phyloP scores from a whole-genome alignment of 2,329 filamentous ascomycete genomes.

The Phialocephala subalpina region DNA sequence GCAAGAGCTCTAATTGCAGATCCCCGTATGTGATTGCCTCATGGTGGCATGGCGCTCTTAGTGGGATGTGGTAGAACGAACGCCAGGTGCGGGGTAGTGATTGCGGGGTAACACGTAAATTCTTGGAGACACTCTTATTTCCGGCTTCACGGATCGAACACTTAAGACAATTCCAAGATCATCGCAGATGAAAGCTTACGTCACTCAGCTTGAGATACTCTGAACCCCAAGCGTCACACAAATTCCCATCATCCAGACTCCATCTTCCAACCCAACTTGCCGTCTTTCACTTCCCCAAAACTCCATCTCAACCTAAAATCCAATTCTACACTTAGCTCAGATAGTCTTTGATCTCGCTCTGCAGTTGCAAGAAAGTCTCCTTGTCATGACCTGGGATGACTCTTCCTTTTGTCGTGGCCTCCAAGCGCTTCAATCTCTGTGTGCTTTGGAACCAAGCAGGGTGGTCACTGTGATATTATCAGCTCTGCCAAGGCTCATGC shows the following conservation, averaged over 20 bases:
- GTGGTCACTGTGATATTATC: conserved; percentile 39
- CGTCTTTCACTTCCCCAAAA: neutral
- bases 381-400: conserved; percentile 41
- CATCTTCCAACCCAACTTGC: neutral
- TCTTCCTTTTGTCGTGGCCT: conserved; percentile 40
- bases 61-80: neutral
- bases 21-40: neutral
- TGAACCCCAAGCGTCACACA: neutral
- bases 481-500: conserved; percentile 5
- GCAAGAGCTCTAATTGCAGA: neutral
- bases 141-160: neutral
- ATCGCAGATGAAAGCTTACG: neutral
- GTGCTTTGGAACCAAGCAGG: conserved; percentile 45
- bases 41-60: neutral
- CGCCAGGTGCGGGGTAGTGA: neutral
- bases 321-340: conserved; percentile 18
- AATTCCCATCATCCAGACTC: neutral
- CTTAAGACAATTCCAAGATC: neutral
- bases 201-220: neutral
- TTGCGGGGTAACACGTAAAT: conserved; percentile 1
- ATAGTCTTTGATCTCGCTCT: conserved; percentile 39
- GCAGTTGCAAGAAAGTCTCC: conserved; percentile 38
- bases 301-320: neutral
- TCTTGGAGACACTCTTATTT: conserved; percentile 3
- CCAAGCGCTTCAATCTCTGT: conserved; percentile 42